Base-by-base conservation (phyloP, 345 rosid species). In the Garcia nutans region DNA sequence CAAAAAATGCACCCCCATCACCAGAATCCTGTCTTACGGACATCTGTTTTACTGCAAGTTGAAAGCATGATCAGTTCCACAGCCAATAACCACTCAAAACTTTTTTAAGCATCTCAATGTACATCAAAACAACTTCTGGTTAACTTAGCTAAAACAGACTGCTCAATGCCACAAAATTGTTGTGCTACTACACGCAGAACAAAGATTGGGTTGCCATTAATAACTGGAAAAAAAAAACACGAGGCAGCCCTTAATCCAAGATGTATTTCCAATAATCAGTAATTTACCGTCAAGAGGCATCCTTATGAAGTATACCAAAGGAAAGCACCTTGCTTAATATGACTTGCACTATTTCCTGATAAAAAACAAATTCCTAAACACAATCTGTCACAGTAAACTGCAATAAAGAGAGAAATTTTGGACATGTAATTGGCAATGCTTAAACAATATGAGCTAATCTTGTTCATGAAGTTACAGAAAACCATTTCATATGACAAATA, bases 41-140 rank as follows among this genome's bases (percentile, higher is more conserved):
- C 68, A 79, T 86, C 81, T 57, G 86, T 82, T 87, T 91, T 49
- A 73, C 96, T 93, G 91, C 87, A 85, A 70, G 73, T 74, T 71
- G 45, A 71, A 78, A 24, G 68, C 50, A 72, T 28, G 62, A 73
- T 76, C 65, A 80, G 73, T 28, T 54, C 59, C 70, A 75, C 11
- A 59, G 54, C 63, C 75, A 76, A 33, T 64, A 28, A 52, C 26
- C 20, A 42, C 54, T 55, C 41, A 67, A 82, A 68, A 42, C 11
- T 5, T 13, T 45, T 23, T 45, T 16, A 72, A 28, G 55, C 41
- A 65, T 70, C 64, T 74, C 44, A 69, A 19, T 19, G 61, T 61
- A 8, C 66, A 52, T 54, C 22, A 20, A 37, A 31, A 42, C 49
- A 55, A 52, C 55, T 72, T 67, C 50, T 52, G 24, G 47, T 52